A percentile compares a stretch with the other conserved stretches of the same genome.
Evolutionary conservation across 768 basidiomycete genomes (phyloP).

Genomic region (Porpolomopsis calyptriformis): DNA sequence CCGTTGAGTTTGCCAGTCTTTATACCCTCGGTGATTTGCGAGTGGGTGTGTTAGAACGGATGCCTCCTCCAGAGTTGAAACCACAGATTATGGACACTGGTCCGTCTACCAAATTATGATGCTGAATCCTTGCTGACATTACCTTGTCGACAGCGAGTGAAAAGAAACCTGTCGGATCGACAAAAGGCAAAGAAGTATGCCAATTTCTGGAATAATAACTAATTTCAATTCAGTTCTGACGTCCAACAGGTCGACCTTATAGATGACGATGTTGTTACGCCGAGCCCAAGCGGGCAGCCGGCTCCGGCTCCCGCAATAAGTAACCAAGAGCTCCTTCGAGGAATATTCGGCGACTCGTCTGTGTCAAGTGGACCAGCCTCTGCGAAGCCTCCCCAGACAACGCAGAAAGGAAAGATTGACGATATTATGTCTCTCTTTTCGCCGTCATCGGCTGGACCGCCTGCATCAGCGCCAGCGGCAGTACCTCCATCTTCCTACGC

Average conservation of each 20-base stretch:
- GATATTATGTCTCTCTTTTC: constrained; percentile 91
- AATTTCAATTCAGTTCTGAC: constrained; percentile 5
- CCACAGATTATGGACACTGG: constrained; percentile 93
- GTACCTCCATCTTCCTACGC: constrained; percentile 14
- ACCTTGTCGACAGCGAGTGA: constrained; percentile 66
- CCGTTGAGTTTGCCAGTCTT: constrained; percentile 87
- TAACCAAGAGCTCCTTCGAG: constrained; percentile 82
- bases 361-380: constrained; percentile 17
- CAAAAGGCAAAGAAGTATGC: constrained; percentile 61
- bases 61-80: constrained; percentile 98
- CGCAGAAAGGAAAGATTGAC: constrained; percentile 57
- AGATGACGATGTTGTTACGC: constrained; percentile 58
- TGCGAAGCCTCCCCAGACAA: constrained; percentile 30
- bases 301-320: constrained; percentile 37
- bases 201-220: background rate
- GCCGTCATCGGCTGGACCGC: constrained; percentile 29
- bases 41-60: constrained; percentile 85
- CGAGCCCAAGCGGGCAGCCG: constrained; percentile 32
- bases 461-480: constrained; percentile 25
- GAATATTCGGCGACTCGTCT: constrained; percentile 67
- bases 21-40: constrained; percentile 68
- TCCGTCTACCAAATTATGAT: constrained; percentile 25
- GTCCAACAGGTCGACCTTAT: constrained; percentile 55
- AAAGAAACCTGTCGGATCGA: constrained; percentile 91
- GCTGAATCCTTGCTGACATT: constrained; percentile 4